A percentile compares a stretch with the other conserved stretches of the same genome.
These are phyloP conservation scores for Colletotrichum tamarilloi DNA, from an alignment of 2,329 filamentous ascomycete genomes.

Conservation along the genomic window DNA sequence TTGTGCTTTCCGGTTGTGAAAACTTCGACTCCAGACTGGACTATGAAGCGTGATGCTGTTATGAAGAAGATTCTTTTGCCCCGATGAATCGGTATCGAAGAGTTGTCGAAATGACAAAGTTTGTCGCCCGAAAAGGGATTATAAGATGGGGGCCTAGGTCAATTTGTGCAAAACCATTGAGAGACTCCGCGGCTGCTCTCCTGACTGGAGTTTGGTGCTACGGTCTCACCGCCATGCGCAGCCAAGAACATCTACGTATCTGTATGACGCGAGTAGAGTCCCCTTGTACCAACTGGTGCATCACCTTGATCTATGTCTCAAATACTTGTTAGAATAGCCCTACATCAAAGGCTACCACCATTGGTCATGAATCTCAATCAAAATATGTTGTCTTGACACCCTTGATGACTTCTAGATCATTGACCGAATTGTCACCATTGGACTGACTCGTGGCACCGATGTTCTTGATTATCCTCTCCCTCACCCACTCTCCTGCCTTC, in stretches of 20 bases:
- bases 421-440: slow-evolving; percentile 33
- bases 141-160: too few relatives aligned
- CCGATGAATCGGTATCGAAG: too few relatives aligned
- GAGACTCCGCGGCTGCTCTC: not conserved
- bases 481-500: slow-evolving; percentile 46
- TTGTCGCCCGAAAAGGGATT: too few relatives aligned
- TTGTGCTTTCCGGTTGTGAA: too few relatives aligned
- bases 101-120: too few relatives aligned
- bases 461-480: slow-evolving; percentile 40
- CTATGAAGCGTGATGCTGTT: too few relatives aligned
- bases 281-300: accelerated
- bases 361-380: not conserved
- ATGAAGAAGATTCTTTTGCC: too few relatives aligned
- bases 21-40: too few relatives aligned
- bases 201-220: too few relatives aligned
- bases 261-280: not conserved
- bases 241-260: not conserved
- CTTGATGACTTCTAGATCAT: slow-evolving; percentile 34
- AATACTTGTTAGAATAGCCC: not conserved
- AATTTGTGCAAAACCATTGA: too few relatives aligned
- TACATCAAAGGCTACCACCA: not conserved
- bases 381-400: slow-evolving; percentile 34
- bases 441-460: slow-evolving; percentile 27
- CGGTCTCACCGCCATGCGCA: not conserved
- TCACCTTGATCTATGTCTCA: not conserved